Evolutionary conservation across 1,284 basidiomycete species (phyloP).

Genomic region (Naganishia sp.): DNA sequence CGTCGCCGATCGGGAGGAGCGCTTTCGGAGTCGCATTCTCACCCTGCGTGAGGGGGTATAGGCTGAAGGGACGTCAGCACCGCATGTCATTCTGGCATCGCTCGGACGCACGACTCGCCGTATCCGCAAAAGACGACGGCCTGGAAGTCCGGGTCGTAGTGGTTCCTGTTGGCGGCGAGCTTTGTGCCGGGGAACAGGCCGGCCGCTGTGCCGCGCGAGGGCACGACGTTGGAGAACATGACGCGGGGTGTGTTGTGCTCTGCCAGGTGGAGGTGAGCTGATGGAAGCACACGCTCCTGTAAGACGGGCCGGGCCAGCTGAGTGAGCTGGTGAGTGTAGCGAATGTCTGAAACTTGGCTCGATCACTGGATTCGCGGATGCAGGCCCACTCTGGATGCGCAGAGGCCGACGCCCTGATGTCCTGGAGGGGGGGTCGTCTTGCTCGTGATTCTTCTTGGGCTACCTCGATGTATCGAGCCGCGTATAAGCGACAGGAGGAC

Average conservation of each 20-base stretch:
- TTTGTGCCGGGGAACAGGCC: conserved; percentile 13
- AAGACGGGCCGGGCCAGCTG: no score
- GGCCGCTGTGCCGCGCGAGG: neutral
- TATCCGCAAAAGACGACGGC: conserved; percentile 82
- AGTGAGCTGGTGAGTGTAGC: no score
- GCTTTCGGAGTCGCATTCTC: conserved; percentile 63
- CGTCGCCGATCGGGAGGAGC: conserved; percentile 80
- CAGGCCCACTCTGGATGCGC: neutral
- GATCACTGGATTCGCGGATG: neutral
- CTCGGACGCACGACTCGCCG: conserved; percentile 70
- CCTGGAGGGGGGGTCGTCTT: no score
- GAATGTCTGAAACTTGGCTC: neutral
- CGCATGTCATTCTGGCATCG: neutral
- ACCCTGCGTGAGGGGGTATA: conserved; percentile 52
- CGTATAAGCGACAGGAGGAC: no score
- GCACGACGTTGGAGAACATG: conserved; percentile 11
- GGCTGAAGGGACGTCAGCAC: conserved; percentile 35
- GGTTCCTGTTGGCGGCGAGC: conserved; percentile 11
- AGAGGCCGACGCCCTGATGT: no score
- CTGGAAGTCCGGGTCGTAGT: conserved; percentile 64
- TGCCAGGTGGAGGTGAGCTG: no score
- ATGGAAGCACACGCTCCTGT: no score
- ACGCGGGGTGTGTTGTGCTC: no score
- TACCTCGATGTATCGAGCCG: no score
- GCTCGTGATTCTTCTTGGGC: no score